Evolutionary conservation across 306 rosid genomes (phyloP).

Genomic region (Pueraria montana): DNA sequence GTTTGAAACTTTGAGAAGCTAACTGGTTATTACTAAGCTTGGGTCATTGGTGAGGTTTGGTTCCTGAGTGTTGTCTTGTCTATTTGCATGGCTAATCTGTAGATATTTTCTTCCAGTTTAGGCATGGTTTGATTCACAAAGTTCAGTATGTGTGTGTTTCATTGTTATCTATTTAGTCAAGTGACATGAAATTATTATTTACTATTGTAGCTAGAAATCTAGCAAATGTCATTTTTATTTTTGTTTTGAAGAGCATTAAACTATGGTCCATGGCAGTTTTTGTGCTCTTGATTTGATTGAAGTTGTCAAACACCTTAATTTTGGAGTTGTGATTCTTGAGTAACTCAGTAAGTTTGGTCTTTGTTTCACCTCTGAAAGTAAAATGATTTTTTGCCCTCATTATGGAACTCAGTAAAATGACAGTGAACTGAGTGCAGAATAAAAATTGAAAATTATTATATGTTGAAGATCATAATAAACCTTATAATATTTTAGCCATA

Average conservation of each 20-base stretch:
- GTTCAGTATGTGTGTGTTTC: neutral
- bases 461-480: neutral
- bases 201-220: neutral
- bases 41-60: constrained; percentile 18
- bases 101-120: neutral
- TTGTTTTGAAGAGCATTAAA: neutral
- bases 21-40: neutral
- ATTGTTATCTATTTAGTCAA: constrained; percentile 23
- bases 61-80: neutral
- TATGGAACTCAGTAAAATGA: neutral
- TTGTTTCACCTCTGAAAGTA: constrained; percentile 1
- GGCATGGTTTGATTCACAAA: neutral
- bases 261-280: neutral
- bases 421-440: no score
- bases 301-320: constrained; percentile 19
- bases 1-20: constrained; percentile 17
- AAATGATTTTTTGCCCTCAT: neutral
- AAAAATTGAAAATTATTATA: neutral
- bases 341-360: neutral
- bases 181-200: neutral
- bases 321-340: neutral
- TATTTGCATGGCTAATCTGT: constrained; percentile 7
- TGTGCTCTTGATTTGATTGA: neutral
- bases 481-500: neutral
- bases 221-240: neutral